phyloP scores from a whole-genome alignment of 1,284 basidiomycete species.

The Uromyces viciae-fabae region DNA sequence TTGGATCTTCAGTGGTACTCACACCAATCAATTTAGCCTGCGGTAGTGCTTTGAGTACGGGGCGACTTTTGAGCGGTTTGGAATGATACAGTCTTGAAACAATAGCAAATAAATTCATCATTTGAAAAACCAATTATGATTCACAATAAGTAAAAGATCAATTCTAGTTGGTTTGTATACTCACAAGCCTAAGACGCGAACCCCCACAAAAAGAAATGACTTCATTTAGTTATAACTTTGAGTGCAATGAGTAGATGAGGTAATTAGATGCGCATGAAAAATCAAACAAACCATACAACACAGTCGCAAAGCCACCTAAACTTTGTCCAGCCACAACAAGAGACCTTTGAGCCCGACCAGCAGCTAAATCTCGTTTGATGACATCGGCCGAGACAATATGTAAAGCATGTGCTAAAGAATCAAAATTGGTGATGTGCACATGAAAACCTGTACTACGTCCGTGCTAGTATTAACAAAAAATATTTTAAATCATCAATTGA shows the following conservation, averaged over 20 bases:
- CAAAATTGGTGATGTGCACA: slow-evolving; percentile 18
- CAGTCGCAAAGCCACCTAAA: slow-evolving; percentile 31
- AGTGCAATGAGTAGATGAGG: neutral
- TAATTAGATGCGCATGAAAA: neutral
- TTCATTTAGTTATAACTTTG: no score
- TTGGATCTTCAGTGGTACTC: slow-evolving; percentile 7
- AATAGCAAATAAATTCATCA: neutral
- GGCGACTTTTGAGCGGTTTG: neutral
- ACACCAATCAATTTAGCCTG: slow-evolving; percentile 37
- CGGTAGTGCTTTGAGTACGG: neutral
- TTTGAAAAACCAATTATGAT: neutral
- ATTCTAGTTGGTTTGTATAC: neutral
- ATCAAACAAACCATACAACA: slow-evolving; percentile 23
- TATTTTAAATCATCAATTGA: neutral
- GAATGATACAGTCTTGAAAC: slow-evolving; percentile 33
- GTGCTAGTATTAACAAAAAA: slow-evolving; percentile 15
- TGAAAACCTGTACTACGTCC: slow-evolving; percentile 44
- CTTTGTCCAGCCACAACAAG: slow-evolving; percentile 32
- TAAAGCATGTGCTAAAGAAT: slow-evolving; percentile 31
- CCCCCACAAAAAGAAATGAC: no score
- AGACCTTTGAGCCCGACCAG: slow-evolving; percentile 13
- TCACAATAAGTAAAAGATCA: neutral
- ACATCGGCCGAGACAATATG: slow-evolving; percentile 33
- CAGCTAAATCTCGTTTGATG: slow-evolving; percentile 25
- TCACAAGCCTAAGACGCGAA: slow-evolving; percentile 4